Percentiles rank a stretch among this genome's conserved stretches.
Conservation (phyloP, 78 protist genomes). For the Guillardia theta region DNA sequence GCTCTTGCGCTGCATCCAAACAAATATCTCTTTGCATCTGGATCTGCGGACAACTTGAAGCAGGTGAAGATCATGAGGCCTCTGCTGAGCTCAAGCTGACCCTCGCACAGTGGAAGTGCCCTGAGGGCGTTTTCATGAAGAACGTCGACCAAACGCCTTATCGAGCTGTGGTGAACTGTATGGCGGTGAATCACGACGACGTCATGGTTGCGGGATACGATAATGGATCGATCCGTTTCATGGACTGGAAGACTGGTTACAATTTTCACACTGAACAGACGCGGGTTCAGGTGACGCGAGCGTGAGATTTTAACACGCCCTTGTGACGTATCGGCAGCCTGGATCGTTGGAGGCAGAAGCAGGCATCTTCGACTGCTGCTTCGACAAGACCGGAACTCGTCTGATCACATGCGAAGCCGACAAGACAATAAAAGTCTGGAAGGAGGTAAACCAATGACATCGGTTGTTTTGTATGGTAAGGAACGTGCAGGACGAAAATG, state of each 20-base stretch:
- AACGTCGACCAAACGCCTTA: conserved; percentile 55
- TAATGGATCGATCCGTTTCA: conserved; percentile 86
- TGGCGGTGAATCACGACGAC: conserved; percentile 83
- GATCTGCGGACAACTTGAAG: conserved; percentile 91
- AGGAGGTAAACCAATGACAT: too few relatives aligned
- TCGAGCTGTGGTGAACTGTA: conserved; percentile 76
- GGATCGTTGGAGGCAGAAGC: conserved; percentile 73
- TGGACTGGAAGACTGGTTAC: conserved; percentile 95
- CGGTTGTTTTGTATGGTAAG: too few relatives aligned
- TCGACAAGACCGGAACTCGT: conserved; percentile 92
- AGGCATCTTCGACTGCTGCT: conserved; percentile 80
- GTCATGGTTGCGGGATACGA: conserved; percentile 70
- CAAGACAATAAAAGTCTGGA: conserved; percentile 90
- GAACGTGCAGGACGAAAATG: conserved; percentile 48
- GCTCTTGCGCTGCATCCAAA: conserved; percentile 76
- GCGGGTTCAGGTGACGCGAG: too few relatives aligned
- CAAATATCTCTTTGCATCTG: conserved; percentile 91
- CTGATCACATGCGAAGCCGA: conserved; percentile 95
- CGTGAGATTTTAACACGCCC: too few relatives aligned
- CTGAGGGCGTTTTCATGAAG: conserved; percentile 88
- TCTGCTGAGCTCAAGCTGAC: too few relatives aligned
- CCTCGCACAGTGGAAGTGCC: conserved; percentile 93
- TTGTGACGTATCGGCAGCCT: too few relatives aligned
- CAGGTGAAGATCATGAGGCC: too few relatives aligned
- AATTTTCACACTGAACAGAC: conserved; percentile 77